A percentile compares a stretch with the other conserved stretches of the same genome.
Conservation (phyloP, 2,329 filamentous ascomycete genomes). For the Aspergillus terreus region DNA sequence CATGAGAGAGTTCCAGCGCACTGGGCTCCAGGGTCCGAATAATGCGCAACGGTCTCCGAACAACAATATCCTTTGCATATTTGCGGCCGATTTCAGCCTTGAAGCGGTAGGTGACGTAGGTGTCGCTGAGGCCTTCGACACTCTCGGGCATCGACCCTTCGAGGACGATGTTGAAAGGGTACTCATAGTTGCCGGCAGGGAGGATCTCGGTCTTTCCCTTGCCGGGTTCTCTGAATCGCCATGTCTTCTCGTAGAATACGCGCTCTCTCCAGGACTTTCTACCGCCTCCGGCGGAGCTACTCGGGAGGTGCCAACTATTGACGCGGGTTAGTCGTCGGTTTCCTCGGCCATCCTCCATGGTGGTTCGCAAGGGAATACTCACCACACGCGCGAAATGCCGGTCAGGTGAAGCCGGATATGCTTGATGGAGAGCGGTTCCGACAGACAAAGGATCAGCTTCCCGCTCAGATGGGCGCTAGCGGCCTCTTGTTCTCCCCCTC, state of each 20-base stretch:
- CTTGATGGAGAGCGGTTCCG: slow-evolving; percentile 65
- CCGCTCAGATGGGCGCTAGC: slow-evolving; percentile 72
- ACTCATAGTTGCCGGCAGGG: slow-evolving; percentile 75
- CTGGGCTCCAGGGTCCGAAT: slow-evolving; percentile 73
- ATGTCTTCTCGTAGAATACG: slow-evolving; percentile 65
- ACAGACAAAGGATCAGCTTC: slow-evolving; percentile 68
- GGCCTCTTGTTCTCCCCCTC: slow-evolving; percentile 70
- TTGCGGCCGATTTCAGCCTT: slow-evolving; percentile 90
- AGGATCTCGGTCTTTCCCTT: slow-evolving; percentile 54
- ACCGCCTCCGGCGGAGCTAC: slow-evolving; percentile 32
- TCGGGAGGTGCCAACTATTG: slow-evolving; percentile 34
- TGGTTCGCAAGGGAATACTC: slow-evolving; percentile 35
- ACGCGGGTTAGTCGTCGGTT: neutral
- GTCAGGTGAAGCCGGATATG: slow-evolving; percentile 69
- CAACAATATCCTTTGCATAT: slow-evolving; percentile 79
- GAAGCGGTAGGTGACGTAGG: slow-evolving; percentile 83
- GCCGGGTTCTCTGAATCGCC: slow-evolving; percentile 61
- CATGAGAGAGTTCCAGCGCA: slow-evolving; percentile 74
- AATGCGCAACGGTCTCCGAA: slow-evolving; percentile 73
- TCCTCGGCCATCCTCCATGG: neutral
- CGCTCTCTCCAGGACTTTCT: slow-evolving; percentile 40
- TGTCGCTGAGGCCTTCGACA: slow-evolving; percentile 82
- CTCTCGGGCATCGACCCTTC: slow-evolving; percentile 72
- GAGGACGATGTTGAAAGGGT: slow-evolving; percentile 72
- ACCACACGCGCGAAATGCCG: slow-evolving; percentile 67